phyloP scores from a whole-genome alignment of 2,329 filamentous ascomycete genomes.

The Claviceps sorghi region DNA sequence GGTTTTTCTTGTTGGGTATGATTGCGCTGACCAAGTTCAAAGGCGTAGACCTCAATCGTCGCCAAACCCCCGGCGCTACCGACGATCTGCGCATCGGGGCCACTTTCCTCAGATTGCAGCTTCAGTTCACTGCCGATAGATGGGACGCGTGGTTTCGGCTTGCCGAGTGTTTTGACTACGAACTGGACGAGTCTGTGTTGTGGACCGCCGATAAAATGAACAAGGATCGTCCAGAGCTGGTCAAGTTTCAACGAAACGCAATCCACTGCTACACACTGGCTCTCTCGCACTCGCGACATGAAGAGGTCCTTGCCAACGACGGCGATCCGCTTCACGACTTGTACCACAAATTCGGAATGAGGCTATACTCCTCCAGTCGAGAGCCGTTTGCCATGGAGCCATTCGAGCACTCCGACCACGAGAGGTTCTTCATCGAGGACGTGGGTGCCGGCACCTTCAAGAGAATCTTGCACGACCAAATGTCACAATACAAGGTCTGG shows the following conservation, averaged over 20 bases:
- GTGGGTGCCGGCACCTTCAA: conserved; percentile 36
- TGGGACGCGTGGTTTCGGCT: conserved; percentile 90
- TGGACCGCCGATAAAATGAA: conserved; percentile 90
- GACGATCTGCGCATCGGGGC: conserved; percentile 74
- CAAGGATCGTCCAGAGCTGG: conserved; percentile 59
- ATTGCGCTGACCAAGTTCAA: conserved; percentile 77
- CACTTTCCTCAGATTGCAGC: conserved; percentile 63
- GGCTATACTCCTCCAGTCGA: conserved; percentile 46
- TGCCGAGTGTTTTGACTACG: conserved; percentile 75
- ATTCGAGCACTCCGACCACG: conserved; percentile 40
- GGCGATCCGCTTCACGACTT: conserved; percentile 42
- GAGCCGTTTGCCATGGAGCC: conserved; percentile 50
- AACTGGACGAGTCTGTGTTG: conserved; percentile 72
- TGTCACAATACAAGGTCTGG: conserved; percentile 47
- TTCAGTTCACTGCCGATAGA: conserved; percentile 66
- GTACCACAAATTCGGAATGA: conserved; percentile 46
- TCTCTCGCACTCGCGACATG: conserved; percentile 37
- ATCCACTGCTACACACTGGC: conserved; percentile 65
- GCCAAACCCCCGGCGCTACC: conserved; percentile 62
- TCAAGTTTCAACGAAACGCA: conserved; percentile 61
- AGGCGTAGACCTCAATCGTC: conserved; percentile 52
- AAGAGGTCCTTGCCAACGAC: conserved; percentile 29
- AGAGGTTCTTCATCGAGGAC: conserved; percentile 40
- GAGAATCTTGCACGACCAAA: conserved; percentile 37
- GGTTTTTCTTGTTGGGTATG: conserved; percentile 86